These are phyloP conservation scores for Lantana camara DNA, from an alignment of 257 asterid species.

Conservation along the genomic window DNA sequence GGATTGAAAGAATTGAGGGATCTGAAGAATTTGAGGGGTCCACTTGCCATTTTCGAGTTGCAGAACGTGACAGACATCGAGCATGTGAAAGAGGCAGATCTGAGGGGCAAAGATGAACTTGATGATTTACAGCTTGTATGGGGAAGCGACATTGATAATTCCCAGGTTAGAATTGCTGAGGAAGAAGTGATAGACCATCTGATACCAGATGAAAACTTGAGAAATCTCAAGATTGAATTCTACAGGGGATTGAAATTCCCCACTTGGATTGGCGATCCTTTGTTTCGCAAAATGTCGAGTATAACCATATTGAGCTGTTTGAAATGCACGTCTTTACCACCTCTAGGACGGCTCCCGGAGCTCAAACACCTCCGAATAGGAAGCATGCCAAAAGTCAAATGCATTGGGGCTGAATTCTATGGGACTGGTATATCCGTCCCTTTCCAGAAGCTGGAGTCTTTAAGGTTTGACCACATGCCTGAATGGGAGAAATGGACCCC, in stretches of 20 bases:
- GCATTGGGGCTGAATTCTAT: constrained; percentile 54
- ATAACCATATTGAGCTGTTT: constrained; percentile 45
- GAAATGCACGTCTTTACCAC: constrained; percentile 57
- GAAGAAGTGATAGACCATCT: constrained; percentile 53
- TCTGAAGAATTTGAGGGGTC: constrained; percentile 49
- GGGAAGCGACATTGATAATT: constrained; percentile 41
- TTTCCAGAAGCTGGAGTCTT: constrained; percentile 58
- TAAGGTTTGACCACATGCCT: constrained; percentile 63
- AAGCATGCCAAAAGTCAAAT: constrained; percentile 51
- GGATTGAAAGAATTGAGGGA: constrained; percentile 47
- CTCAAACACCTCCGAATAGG: constrained; percentile 58
- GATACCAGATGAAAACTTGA: constrained; percentile 52
- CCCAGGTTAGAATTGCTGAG: constrained; percentile 34
- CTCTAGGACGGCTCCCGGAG: constrained; percentile 55
- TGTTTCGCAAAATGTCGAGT: constrained; percentile 41
- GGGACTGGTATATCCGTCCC: constrained; percentile 40
- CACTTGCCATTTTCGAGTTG: constrained; percentile 54
- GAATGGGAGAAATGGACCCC: constrained; percentile 64
- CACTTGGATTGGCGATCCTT: constrained; percentile 63
- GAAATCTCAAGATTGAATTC: constrained; percentile 49
- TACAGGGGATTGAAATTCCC: constrained; percentile 53
- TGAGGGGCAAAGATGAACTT: constrained; percentile 42
- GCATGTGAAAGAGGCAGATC: constrained; percentile 57
- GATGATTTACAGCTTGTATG: constrained; percentile 57
- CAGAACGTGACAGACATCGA: constrained; percentile 54